These are phyloP conservation scores for Aureobasidium melanogenum DNA, from an alignment of 2,329 filamentous ascomycete species.

Conservation along the genomic window DNA sequence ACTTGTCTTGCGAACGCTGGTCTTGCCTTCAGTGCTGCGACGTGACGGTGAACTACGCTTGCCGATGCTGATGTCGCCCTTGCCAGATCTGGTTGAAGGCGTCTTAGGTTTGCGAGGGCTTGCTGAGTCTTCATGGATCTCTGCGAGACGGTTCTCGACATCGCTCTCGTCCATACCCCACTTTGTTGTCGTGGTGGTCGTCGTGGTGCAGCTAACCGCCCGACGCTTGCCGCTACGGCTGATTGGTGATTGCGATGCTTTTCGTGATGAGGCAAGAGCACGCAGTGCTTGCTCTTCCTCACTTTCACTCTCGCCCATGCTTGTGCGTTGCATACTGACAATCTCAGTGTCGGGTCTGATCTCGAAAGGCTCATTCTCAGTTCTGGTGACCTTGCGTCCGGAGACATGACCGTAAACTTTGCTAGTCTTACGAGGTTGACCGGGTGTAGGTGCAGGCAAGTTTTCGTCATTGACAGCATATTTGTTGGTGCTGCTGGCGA, in stretches of 20 bases:
- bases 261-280: slow-evolving; percentile 44
- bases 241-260: slow-evolving; percentile 54
- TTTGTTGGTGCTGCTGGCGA: slow-evolving; percentile 27
- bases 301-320: slow-evolving; percentile 53
- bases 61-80: slow-evolving; percentile 36
- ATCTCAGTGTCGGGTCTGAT: slow-evolving; percentile 50
- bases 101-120: slow-evolving; percentile 34
- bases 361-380: slow-evolving; percentile 43
- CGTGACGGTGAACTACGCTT: slow-evolving; percentile 38
- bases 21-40: slow-evolving; percentile 40
- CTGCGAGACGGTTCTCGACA: slow-evolving; percentile 32
- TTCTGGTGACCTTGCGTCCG: slow-evolving; percentile 32
- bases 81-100: slow-evolving; percentile 33
- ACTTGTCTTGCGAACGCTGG: slow-evolving; percentile 42
- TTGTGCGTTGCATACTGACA: slow-evolving; percentile 51
- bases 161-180: slow-evolving; percentile 38
- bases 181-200: slow-evolving; percentile 54
- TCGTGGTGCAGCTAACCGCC: slow-evolving; percentile 67
- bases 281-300: slow-evolving; percentile 84
- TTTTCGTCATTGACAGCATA: slow-evolving; percentile 75
- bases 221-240: slow-evolving; percentile 52
- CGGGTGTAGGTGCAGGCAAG: slow-evolving; percentile 87
- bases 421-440: slow-evolving; percentile 84
- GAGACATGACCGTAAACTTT: slow-evolving; percentile 65
- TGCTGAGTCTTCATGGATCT: slow-evolving; percentile 16